These are phyloP conservation scores for Penicillium expansum DNA, from an alignment of 2,329 filamentous ascomycete species.

Conservation along the genomic window DNA sequence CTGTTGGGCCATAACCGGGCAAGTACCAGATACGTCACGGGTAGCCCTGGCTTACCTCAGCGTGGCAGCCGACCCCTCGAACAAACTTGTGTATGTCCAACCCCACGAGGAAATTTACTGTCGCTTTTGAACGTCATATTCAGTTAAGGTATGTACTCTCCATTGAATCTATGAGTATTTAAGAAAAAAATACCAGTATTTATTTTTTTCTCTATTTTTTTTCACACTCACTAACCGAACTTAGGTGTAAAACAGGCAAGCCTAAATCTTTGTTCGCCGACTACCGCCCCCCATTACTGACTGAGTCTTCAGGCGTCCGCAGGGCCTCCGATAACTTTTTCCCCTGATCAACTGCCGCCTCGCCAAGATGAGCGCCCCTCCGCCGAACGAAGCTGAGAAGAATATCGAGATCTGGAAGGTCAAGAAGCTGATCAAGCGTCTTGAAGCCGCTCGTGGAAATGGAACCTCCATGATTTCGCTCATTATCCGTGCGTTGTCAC, in stretches of 20 bases:
- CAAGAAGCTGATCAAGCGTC: slow-evolving; percentile 99
- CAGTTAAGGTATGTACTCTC: slow-evolving; percentile 7
- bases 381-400: slow-evolving; percentile 92
- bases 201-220: not conserved
- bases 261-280: slow-evolving; percentile 21
- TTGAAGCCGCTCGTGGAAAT: slow-evolving; percentile 95
- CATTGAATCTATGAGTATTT: not conserved
- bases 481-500: slow-evolving; percentile 78
- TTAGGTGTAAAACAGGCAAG: slow-evolving; percentile 19
- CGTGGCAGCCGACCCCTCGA: slow-evolving; percentile 12
- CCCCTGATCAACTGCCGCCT: slow-evolving; percentile 29
- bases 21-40: slow-evolving; percentile 14
- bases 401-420: slow-evolving; percentile 90
- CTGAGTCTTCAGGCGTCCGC: slow-evolving; percentile 21
- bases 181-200: not conserved
- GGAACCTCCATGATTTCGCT: slow-evolving; percentile 99
- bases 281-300: slow-evolving; percentile 19
- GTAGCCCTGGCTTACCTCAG: slow-evolving; percentile 14
- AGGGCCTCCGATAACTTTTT: slow-evolving; percentile 21
- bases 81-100: slow-evolving; percentile 9
- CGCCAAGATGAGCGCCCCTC: slow-evolving; percentile 76
- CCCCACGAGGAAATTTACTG: slow-evolving; percentile 14
- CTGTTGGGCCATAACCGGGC: not conserved
- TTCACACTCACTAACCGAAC: not conserved
- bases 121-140: slow-evolving; percentile 10